phyloP scores from a whole-genome alignment of 768 basidiomycete species.

The Albatrellus ellisii region DNA sequence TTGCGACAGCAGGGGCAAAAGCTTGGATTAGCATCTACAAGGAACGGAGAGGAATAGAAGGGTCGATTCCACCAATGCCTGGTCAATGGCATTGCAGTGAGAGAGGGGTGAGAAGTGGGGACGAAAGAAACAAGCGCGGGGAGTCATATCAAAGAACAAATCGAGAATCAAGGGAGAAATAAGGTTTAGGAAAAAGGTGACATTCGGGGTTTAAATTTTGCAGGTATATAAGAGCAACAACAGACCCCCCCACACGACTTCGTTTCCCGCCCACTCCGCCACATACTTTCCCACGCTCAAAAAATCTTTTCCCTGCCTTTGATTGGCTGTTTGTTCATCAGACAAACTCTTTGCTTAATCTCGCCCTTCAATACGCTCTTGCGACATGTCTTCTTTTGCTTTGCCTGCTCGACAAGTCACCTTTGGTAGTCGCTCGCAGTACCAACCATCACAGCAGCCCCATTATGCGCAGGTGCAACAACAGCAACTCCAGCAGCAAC shows the following conservation, averaged over 20 bases:
- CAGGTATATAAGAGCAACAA: conserved; percentile 9
- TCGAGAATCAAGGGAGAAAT: conserved; percentile 13
- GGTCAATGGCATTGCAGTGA: not conserved
- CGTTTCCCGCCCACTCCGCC: conserved; percentile 7
- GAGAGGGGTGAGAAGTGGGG: not conserved
- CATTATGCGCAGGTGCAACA: conserved; percentile 28
- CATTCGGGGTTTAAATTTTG: conserved; percentile 8
- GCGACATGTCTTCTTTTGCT: conserved; percentile 38
- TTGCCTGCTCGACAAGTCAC: conserved; percentile 71
- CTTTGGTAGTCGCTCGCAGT: conserved; percentile 56
- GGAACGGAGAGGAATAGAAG: too few relatives aligned
- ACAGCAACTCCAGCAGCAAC: too few relatives aligned
- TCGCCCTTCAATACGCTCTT: conserved; percentile 1
- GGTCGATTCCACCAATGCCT: too few relatives aligned
- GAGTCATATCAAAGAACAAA: conserved; percentile 6
- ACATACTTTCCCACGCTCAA: conserved; percentile 12
- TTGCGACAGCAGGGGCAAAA: too few relatives aligned
- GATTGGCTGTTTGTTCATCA: conserved; percentile 5
- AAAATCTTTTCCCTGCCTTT: conserved; percentile 3
- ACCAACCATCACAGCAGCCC: conserved; percentile 18
- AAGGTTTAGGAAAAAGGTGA: conserved; percentile 9
- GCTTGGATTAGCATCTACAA: too few relatives aligned
- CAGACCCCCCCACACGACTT: not conserved
- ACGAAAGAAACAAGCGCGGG: not conserved
- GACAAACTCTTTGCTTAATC: not conserved